Evolutionary conservation across 345 rosid genomes (phyloP).

Genomic region (Hibiscus tridactylites): DNA sequence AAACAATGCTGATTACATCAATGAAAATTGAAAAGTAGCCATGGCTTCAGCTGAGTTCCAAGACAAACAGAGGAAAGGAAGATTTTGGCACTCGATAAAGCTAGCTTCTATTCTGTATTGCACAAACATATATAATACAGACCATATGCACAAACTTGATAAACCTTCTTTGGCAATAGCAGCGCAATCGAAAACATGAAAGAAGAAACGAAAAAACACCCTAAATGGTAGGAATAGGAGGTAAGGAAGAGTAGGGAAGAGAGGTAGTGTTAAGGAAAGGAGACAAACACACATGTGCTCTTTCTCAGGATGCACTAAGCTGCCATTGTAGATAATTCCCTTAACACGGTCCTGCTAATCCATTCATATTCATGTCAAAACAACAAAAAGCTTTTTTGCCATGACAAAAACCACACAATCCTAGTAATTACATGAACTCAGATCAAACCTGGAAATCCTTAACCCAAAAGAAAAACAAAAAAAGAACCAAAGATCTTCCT

Average conservation of each 20-base stretch:
- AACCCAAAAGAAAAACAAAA: background rate
- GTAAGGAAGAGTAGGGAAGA: conserved; percentile 76
- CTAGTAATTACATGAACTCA: conserved; percentile 37
- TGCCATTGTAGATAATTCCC: conserved; percentile 97
- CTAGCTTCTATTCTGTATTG: background rate
- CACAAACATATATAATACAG: background rate
- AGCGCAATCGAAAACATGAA: conserved; percentile 1
- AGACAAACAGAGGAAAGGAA: background rate
- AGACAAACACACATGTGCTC: conserved; percentile 99
- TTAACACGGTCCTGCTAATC: conserved; percentile 99
- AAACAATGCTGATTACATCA: background rate
- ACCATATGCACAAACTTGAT: background rate
- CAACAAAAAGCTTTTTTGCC: conserved; percentile 30
- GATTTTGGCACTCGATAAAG: background rate
- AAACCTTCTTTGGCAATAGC: background rate
- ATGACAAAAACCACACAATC: conserved; percentile 51
- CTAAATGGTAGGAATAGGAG: conserved; percentile 52
- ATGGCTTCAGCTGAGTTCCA: background rate
- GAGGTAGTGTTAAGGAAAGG: conserved; percentile 90
- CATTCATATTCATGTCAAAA: conserved; percentile 94
- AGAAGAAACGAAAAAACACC: conserved; percentile 18
- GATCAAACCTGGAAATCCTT: background rate
- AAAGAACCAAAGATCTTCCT: conserved; percentile 24
- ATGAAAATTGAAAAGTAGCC: too few species aligned
- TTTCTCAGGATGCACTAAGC: conserved; percentile 97